Conservation (phyloP, 805 yeast genomes). For the Jamesozyma rosinii region DNA sequence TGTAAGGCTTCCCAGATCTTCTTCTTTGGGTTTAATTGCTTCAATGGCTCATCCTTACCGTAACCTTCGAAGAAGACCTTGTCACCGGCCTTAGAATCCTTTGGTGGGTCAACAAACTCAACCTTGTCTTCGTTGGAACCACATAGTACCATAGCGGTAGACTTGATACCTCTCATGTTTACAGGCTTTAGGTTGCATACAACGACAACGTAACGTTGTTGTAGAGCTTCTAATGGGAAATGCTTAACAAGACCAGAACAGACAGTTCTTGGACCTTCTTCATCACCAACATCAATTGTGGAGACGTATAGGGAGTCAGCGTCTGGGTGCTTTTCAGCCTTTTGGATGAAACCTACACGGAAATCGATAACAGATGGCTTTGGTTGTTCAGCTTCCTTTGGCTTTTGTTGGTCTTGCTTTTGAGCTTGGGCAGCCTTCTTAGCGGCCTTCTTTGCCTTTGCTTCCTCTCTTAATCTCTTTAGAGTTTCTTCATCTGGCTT, state of each 20-base stretch:
- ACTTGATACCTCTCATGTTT: slow-evolving; percentile 93
- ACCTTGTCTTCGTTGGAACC: slow-evolving; percentile 67
- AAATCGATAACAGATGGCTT: slow-evolving; percentile 81
- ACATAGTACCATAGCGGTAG: slow-evolving; percentile 94
- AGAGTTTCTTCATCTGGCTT: slow-evolving; percentile 42
- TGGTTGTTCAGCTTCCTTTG: slow-evolving; percentile 47
- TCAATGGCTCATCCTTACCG: slow-evolving; percentile 74
- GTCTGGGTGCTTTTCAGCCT: slow-evolving; percentile 94
- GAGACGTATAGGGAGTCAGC: slow-evolving; percentile 96
- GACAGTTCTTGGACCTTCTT: slow-evolving; percentile 94
- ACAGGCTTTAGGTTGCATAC: slow-evolving; percentile 97
- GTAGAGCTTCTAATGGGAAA: slow-evolving; percentile 89
- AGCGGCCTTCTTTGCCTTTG: slow-evolving; percentile 52
- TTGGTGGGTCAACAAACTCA: slow-evolving; percentile 93
- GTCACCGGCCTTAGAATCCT: slow-evolving; percentile 89
- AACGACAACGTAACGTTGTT: slow-evolving; percentile 79
- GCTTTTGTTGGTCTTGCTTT: slow-evolving; percentile 33
- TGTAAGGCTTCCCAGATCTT: slow-evolving; percentile 94
- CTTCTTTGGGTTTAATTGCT: slow-evolving; percentile 93
- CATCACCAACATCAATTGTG: slow-evolving; percentile 93
- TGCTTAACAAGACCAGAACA: slow-evolving; percentile 93
- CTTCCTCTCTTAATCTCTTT: slow-evolving; percentile 40
- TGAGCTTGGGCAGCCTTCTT: slow-evolving; percentile 50
- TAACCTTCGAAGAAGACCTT: slow-evolving; percentile 89
- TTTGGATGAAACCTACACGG: slow-evolving; percentile 93